A percentile compares a stretch with the other conserved stretches of the same genome.
phyloP scores from a whole-genome alignment of 768 basidiomycete genomes.

The Lactarius sanguifluus region DNA sequence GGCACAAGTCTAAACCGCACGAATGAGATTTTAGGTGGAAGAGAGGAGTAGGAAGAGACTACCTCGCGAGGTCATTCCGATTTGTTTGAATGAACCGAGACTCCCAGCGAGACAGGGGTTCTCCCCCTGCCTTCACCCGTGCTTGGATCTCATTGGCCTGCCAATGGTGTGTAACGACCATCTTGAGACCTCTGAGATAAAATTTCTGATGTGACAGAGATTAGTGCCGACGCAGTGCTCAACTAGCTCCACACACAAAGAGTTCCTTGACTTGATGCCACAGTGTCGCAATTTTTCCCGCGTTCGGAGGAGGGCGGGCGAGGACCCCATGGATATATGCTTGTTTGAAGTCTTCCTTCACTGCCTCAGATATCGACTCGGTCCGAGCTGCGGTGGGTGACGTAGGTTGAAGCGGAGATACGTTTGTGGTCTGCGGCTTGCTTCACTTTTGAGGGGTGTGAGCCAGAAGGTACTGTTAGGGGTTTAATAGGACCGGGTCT shows the following conservation, averaged over 20 bases:
- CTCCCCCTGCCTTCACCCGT: slow-evolving; percentile 59
- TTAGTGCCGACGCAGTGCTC: slow-evolving; percentile 11
- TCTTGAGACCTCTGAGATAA: slow-evolving; percentile 73
- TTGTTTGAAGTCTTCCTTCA: slow-evolving; percentile 60
- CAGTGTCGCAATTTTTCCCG: slow-evolving; percentile 54
- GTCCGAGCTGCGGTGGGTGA: slow-evolving; percentile 20
- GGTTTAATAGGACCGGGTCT: slow-evolving; percentile 63
- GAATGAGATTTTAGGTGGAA: slow-evolving; percentile 20
- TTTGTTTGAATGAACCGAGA: slow-evolving; percentile 66
- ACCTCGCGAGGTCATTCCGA: slow-evolving; percentile 72
- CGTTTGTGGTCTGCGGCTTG: slow-evolving; percentile 26
- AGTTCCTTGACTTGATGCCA: slow-evolving; percentile 49
- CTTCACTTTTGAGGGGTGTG: slow-evolving; percentile 27
- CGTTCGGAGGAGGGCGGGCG: slow-evolving; percentile 59
- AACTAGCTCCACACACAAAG: slow-evolving; percentile 38
- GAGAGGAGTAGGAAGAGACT: slow-evolving; percentile 27
- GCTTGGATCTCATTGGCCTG: slow-evolving; percentile 53
- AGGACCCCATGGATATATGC: slow-evolving; percentile 71
- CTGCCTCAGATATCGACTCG: slow-evolving; percentile 45
- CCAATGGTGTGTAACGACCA: slow-evolving; percentile 62
- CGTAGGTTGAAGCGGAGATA: slow-evolving; percentile 26
- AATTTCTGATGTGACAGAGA: slow-evolving; percentile 56
- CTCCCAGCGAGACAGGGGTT: slow-evolving; percentile 65
- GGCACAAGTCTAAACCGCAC: slow-evolving; percentile 60
- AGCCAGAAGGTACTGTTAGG: slow-evolving; percentile 34